Conservation (phyloP, 2,329 filamentous ascomycete genomes). For the Apiospora rasikravindrae region DNA sequence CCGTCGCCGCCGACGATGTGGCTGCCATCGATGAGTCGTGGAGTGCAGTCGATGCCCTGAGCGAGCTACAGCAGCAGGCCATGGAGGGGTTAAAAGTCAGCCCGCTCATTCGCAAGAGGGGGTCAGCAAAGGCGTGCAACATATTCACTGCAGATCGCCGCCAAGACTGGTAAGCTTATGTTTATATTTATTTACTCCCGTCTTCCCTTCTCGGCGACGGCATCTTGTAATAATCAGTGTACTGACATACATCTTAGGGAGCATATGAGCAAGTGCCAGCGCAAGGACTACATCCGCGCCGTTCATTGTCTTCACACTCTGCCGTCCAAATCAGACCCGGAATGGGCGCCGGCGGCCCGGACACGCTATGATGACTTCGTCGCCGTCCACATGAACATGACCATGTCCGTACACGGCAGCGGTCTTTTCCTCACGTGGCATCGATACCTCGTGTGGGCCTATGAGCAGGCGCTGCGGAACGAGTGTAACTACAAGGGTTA, state of each 20-base stretch:
- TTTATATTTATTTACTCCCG: no score
- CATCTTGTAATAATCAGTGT: no score
- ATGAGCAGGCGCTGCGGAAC: neutral
- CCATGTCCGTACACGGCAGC: constrained; percentile 32
- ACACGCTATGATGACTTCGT: constrained; percentile 41
- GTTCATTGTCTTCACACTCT: constrained; percentile 33
- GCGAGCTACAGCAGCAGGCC: neutral
- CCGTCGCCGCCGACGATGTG: neutral
- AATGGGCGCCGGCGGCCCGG: constrained; percentile 33
- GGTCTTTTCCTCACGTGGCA: constrained; percentile 12
- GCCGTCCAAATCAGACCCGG: constrained; percentile 32
- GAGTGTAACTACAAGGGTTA: constrained; percentile 8
- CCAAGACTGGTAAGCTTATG: neutral
- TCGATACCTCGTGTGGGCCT: neutral
- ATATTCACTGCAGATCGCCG: neutral
- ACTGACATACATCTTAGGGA: no score
- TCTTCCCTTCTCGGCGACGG: no score
- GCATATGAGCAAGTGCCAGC: neutral
- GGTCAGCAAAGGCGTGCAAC: neutral
- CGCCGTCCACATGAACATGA: constrained; percentile 39
- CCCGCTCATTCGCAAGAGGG: neutral
- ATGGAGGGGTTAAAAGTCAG: neutral
- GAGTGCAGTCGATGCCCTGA: neutral
- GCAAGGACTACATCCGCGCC: constrained; percentile 33
- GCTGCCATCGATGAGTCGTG: neutral